phyloP scores from a whole-genome alignment of 495 filamentous ascomycete genomes.

The Hypoxylon cercidicola region DNA sequence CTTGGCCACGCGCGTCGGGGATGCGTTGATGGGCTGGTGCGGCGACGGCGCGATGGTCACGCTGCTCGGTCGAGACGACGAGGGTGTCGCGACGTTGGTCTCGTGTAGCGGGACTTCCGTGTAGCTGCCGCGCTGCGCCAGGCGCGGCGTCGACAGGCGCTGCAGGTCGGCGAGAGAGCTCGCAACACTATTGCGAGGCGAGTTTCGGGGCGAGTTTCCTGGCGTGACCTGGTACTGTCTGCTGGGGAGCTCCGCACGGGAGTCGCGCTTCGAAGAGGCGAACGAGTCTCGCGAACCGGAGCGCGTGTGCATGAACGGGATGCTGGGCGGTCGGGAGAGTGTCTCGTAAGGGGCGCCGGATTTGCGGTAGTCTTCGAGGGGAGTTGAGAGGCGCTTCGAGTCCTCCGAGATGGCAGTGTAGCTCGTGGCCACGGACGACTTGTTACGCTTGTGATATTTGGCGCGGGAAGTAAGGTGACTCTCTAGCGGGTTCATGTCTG shows the following conservation, averaged over 20 bases:
- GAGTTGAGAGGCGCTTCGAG: slow-evolving; percentile 62
- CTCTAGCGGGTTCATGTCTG: slow-evolving; percentile 93
- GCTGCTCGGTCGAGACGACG: slow-evolving; percentile 45
- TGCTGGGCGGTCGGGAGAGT: slow-evolving; percentile 65
- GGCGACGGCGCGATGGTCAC: slow-evolving; percentile 40
- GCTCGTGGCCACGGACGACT: slow-evolving; percentile 69
- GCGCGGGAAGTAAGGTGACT: slow-evolving; percentile 80
- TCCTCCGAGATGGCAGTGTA: slow-evolving; percentile 62
- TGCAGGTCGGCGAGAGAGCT: slow-evolving; percentile 51
- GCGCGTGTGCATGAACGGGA: slow-evolving; percentile 83
- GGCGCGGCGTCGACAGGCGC: slow-evolving; percentile 51
- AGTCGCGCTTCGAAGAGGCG: slow-evolving; percentile 58
- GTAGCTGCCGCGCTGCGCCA: slow-evolving; percentile 49
- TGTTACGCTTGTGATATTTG: slow-evolving; percentile 71
- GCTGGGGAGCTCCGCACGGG: slow-evolving; percentile 61
- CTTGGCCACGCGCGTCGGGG: slow-evolving; percentile 65
- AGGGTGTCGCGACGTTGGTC: slow-evolving; percentile 37
- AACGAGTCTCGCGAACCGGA: slow-evolving; percentile 64
- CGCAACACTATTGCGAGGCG: slow-evolving; percentile 53
- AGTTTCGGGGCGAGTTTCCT: slow-evolving; percentile 56
- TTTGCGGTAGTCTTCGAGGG: slow-evolving; percentile 55
- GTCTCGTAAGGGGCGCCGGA: slow-evolving; percentile 65
- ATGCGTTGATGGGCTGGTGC: slow-evolving; percentile 53
- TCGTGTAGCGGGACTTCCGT: slow-evolving; percentile 53
- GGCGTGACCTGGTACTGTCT: slow-evolving; percentile 61